Base-by-base conservation (phyloP, 176 grass and related monocot genomes). In the Paspalum notatum region DNA sequence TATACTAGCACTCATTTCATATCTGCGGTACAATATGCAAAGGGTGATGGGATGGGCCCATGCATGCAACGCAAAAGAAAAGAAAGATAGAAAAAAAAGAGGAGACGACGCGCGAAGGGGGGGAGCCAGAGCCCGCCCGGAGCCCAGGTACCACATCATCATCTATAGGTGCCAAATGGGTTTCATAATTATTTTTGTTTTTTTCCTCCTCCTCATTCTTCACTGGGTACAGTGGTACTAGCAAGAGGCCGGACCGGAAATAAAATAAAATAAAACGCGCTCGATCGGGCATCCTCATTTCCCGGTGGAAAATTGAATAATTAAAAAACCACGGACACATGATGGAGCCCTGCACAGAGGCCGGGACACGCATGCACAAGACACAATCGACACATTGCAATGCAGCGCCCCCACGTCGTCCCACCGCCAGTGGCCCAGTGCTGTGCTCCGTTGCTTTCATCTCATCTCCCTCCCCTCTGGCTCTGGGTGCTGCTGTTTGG, bases 361-460 rank as follows among this genome's bases (percentile, higher is more conserved):
- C 32, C 32, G 32, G 32, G 32, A 32, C 32, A 32, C 32, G 32
- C 32, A 32, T 32, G 32, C 32, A 32, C 32, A 32, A 32, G 32
- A 3, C 32, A 32, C 32, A 32, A 32, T 32, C 3, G 32, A 32
- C 32, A 32, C 32, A 32, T 2, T 32, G 32, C 48, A 40, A 9
- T 26, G 68, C 42, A 44, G 8, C 9, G 1, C 47, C 14, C 14
- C 26, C 64, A 77, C 32, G 32, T 32, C 32, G 2, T 32, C 32
- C 32, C 32, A 32, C 32, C 32, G 32, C 32, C 32, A 32, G 32
- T n/a, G n/a, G 3, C 32, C 32, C 32, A 32, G 32, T 32, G 32
- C 32, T 32, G 11, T 6, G 68, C 15, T 62, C 10, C 14, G 81
- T 75, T 88, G 52, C 86, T 84, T 88, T 84, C 86, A 54, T 1